Conservation (phyloP, 176 grass and related monocot genomes). For the Triticum dicoccoides region DNA sequence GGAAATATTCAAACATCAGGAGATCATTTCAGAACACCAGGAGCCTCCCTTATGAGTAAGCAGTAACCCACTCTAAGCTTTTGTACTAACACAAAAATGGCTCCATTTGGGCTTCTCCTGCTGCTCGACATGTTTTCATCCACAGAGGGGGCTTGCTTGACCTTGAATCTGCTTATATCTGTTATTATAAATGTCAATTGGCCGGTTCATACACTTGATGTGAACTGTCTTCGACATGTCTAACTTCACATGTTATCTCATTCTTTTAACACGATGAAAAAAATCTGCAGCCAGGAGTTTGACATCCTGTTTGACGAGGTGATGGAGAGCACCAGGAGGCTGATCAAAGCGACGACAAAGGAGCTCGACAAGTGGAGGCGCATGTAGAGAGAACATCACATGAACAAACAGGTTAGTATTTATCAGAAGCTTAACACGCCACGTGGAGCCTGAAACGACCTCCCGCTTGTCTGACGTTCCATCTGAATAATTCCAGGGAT, state of each 20-base stretch:
- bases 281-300: conserved; percentile 54
- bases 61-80: neutral
- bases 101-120: neutral
- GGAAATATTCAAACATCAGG: conserved; percentile 82
- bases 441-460: conserved; percentile 1
- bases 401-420: neutral
- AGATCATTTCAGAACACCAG: conserved; percentile 51
- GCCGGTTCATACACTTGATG: neutral
- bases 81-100: neutral
- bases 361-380: conserved; percentile 91
- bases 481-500: conserved; percentile 26
- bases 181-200: neutral
- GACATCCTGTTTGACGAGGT: conserved; percentile 70
- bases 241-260: neutral
- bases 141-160: neutral
- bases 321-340: conserved; percentile 72
- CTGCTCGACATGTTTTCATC: neutral
- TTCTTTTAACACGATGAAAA: neutral
- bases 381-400: conserved; percentile 25
- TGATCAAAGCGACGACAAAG: conserved; percentile 80
- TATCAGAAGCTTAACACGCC: neutral
- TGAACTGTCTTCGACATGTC: neutral
- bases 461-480: conserved; percentile 2
- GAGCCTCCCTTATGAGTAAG: conserved; percentile 67
- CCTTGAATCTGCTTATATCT: neutral